These are phyloP conservation scores for Podospora didyma DNA, from an alignment of 495 filamentous ascomycete genomes.

Conservation along the genomic window DNA sequence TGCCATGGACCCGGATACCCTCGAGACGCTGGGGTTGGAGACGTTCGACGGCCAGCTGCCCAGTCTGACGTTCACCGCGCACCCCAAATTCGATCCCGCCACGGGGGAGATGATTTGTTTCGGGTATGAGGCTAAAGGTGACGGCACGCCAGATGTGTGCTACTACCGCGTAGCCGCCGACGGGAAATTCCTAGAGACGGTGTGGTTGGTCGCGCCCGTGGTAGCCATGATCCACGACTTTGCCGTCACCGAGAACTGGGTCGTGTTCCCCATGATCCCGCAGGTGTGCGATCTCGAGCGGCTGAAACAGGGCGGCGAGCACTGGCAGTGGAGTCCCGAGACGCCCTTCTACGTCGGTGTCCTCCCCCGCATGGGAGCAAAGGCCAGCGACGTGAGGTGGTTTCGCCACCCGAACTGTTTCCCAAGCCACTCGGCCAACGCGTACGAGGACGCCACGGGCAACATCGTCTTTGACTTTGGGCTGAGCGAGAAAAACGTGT, in stretches of 20 bases:
- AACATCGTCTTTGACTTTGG: slow-evolving; percentile 46
- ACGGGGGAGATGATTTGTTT: slow-evolving; percentile 51
- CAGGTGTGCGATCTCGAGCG: slow-evolving; percentile 39
- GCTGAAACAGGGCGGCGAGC: slow-evolving; percentile 45
- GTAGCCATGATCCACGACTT: slow-evolving; percentile 51
- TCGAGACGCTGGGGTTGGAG: slow-evolving; percentile 47
- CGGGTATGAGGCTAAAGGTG: slow-evolving; percentile 45
- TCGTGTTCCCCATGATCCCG: slow-evolving; percentile 44
- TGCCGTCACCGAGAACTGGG: slow-evolving; percentile 45
- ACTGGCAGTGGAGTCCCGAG: slow-evolving; percentile 45
- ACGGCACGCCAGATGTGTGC: slow-evolving; percentile 40
- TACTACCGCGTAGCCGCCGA: slow-evolving; percentile 36
- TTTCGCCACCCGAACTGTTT: slow-evolving; percentile 39
- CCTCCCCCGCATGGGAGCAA: slow-evolving; percentile 40
- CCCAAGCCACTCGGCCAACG: slow-evolving; percentile 43
- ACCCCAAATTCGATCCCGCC: slow-evolving; percentile 53
- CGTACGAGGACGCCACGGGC: slow-evolving; percentile 44
- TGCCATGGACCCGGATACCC: slow-evolving; percentile 46
- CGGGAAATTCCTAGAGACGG: slow-evolving; percentile 36
- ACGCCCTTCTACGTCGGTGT: slow-evolving; percentile 42
- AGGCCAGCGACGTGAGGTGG: slow-evolving; percentile 40
- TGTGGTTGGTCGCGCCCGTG: slow-evolving; percentile 42
- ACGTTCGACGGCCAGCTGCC: slow-evolving; percentile 51
- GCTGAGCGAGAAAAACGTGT: slow-evolving; percentile 42
- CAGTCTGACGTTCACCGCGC: slow-evolving; percentile 52